These are phyloP conservation scores for Antitrichia curtipendula DNA, from an alignment of 225 moss, liverwort and hornwort species.

Conservation along the genomic window DNA sequence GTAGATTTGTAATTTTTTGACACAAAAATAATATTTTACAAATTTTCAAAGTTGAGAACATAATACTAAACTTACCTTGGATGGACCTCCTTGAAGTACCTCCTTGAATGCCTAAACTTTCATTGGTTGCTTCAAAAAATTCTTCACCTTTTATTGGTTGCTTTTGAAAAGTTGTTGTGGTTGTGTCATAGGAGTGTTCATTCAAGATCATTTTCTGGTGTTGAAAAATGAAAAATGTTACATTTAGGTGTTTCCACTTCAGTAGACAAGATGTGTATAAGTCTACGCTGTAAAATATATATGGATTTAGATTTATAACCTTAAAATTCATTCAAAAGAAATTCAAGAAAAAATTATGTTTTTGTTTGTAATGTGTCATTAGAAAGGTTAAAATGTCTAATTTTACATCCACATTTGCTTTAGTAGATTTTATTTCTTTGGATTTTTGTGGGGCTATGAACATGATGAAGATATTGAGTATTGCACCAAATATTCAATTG, in stretches of 20 bases:
- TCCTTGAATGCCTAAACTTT: neutral
- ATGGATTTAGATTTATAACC: neutral
- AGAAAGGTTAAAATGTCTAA: neutral
- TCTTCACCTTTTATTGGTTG: neutral
- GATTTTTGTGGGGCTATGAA: neutral
- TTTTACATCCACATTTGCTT: neutral
- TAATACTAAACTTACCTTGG: neutral
- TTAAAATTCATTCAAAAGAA: neutral
- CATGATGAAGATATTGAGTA: neutral
- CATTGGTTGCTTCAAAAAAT: neutral
- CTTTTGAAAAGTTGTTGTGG: neutral
- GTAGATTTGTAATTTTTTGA: neutral
- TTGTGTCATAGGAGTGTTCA: neutral
- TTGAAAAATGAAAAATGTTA: neutral
- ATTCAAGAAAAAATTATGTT: neutral
- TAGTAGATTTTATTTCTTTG: neutral
- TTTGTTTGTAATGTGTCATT: neutral
- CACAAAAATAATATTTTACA: neutral
- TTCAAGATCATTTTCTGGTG: neutral
- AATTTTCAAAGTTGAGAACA: neutral
- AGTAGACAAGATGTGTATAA: fast-evolving
- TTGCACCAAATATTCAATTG: neutral
- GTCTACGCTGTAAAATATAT: neutral
- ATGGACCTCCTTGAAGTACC: neutral
- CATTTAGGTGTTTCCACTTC: neutral